A percentile compares a stretch with the other conserved stretches of the same genome.
These are phyloP conservation scores for Niveomyces coronatus DNA, from an alignment of 2,329 filamentous ascomycete genomes.

Conservation along the genomic window DNA sequence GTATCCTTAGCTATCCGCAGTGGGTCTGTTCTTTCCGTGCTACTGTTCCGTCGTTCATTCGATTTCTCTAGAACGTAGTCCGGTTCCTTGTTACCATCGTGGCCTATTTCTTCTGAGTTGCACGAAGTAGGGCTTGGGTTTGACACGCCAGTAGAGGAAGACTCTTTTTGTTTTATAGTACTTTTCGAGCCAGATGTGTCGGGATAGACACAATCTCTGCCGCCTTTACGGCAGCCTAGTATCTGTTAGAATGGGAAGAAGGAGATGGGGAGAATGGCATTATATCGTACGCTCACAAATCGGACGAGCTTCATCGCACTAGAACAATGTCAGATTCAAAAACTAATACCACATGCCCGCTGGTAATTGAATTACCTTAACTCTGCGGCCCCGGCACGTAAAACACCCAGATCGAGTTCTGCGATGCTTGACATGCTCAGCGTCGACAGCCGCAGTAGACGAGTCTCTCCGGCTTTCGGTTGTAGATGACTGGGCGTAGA, in stretches of 20 bases:
- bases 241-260: constrained; percentile 20
- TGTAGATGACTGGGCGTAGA: constrained; percentile 37
- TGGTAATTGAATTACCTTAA: constrained; percentile 49
- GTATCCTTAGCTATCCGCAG: too few relatives aligned
- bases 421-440: constrained; percentile 80
- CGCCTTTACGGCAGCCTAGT: constrained; percentile 80
- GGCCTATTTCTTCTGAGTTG: constrained; percentile 37
- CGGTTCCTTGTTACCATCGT: constrained; percentile 16
- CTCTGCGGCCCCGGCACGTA: constrained; percentile 79
- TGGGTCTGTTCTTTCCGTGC: too few relatives aligned
- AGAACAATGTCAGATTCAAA: constrained; percentile 12
- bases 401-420: constrained; percentile 89
- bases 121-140: constrained; percentile 41
- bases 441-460: constrained; percentile 24
- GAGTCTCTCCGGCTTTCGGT: constrained; percentile 43
- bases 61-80: too few relatives aligned
- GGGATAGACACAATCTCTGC: constrained; percentile 83
- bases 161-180: constrained; percentile 23
- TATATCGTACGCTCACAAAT: constrained; percentile 71
- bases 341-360: background rate
- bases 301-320: constrained; percentile 88
- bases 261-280: too few relatives aligned
- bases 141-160: constrained; percentile 25
- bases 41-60: too few relatives aligned
- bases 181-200: constrained; percentile 47